Base-by-base conservation (phyloP, 2,329 filamentous ascomycete genomes). In the Botrytis medusae region DNA sequence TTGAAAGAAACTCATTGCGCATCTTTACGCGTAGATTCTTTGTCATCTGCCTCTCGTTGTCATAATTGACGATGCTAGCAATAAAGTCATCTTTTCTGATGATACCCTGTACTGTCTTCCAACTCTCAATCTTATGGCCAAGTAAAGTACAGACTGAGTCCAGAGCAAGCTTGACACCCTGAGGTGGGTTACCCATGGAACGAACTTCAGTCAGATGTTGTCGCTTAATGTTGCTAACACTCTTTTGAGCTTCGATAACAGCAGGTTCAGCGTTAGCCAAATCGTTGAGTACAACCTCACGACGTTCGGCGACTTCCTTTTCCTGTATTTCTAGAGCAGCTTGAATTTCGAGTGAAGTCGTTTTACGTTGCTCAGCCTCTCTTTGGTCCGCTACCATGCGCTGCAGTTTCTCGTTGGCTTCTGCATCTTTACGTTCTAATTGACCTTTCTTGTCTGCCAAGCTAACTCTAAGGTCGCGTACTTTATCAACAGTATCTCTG, bases 181-280 rank as follows among this genome's bases (percentile, higher is more conserved):
- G 87, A 14, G 96, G 96, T 10, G 96, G 96, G 79, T 94, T 97
- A 77, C 91, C 90, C 96, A 99, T 98, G 77, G 95, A 97, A 81
- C 96, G 91, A 69, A 99, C 95, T 90, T 99, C 96, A 20, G 95
- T 98, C 77, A 99, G 87, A 83, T 99, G 96, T 82, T 97, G 94
- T 81, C 93, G 91, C 86, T 98, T 99, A 86, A 99, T 99, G 86
- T 97, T 98, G 85, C 93, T 96, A 83, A 99, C 97, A 84, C 95
- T 98, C 82, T 94, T 93, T 85, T 96, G 93, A 67, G 96, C 96
- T 83, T 97, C 94, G 75, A 93, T 85, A 72, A 99, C 96, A 67
- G 96, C 96, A 14, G 96, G 96, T 81, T 98, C 95, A 22, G 96
- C 96, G 81, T 90, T 92, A 44, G 94, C 95, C 74, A 99, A 86